Base-by-base conservation (phyloP, 768 basidiomycete genomes). In the Zangia roseola region DNA sequence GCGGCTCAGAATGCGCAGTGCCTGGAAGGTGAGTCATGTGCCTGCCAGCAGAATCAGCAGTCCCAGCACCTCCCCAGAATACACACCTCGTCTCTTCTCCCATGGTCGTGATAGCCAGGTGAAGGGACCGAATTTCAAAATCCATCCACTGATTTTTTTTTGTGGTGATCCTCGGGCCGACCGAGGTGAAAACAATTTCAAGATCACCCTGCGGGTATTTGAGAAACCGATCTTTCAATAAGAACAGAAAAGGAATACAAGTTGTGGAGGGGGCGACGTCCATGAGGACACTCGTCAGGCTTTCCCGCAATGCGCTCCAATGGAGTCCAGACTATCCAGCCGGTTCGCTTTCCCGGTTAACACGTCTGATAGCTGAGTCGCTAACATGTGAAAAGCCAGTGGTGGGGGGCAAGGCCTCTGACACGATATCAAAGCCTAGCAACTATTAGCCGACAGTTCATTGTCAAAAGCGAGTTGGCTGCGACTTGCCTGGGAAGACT, bases 11-110 rank as follows among this genome's bases (percentile, higher is more conserved):
- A 25, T 30, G 19, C 46, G 24, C 31, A 31, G 14, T 17, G 24
- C 19, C n/a, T 40, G 35, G 10, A 62, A 55, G 33, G 40, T 43
- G 26, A 33, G 31, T 20, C 41, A 38, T 30, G 28, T 34, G 25
- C 31, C 33, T 43, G 40, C 10, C 49, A 52, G 47, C 45, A 33
- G 37, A 38, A 43, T 49, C 47, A 36, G 33, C 6, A 21, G 26
- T 25, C 16, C 6, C 6, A 35, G 34, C 26, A 36, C 23, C 37
- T 20, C 38, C 19, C 21, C 36, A 30, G 34, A 23, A 26, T 50
- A 33, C 41, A 28, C 6, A 10, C 26, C 34, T 45, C 6, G 34
- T 35, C 33, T 39, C 33, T 46, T 37, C 36, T 34, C 30, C 25
- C 33, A 47, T 31, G 31, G 3, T 33, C 43, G 13, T 36, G 34